phyloP scores from a whole-genome alignment of 148 eudicot genomes.

The Rhododendron ferrugineum region DNA sequence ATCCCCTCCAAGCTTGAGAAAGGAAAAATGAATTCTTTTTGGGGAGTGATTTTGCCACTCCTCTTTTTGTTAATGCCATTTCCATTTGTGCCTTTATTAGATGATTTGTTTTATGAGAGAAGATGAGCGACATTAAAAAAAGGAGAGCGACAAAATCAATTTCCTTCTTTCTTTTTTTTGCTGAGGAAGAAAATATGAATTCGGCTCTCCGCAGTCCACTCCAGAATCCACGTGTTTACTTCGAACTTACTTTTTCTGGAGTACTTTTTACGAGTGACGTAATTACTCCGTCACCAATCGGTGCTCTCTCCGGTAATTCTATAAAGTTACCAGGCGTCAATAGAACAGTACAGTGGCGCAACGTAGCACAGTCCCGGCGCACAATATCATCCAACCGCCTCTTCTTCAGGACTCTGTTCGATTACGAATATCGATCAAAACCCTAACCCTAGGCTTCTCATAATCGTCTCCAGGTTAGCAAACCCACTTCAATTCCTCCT shows the following conservation, averaged over 20 bases:
- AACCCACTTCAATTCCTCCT: not conserved
- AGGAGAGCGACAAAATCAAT: no score
- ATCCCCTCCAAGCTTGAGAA: no score
- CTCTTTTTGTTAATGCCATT: no score
- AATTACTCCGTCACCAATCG: not conserved
- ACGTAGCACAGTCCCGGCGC: not conserved
- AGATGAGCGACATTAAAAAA: no score
- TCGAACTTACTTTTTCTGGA: not conserved
- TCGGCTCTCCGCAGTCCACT: no score
- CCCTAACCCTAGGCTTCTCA: slow-evolving; percentile 1
- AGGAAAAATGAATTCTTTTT: no score
- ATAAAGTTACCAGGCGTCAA: no score
- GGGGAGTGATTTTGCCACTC: no score
- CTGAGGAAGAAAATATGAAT: no score
- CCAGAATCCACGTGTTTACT: not conserved
- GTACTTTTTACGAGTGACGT: not conserved
- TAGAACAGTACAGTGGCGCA: not conserved
- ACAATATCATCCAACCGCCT: not conserved
- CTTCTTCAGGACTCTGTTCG: not conserved
- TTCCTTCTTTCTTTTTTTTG: no score
- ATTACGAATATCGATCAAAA: not conserved
- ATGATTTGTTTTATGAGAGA: no score
- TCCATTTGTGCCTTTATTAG: no score
- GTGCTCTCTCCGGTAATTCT: not conserved
- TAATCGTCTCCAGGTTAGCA: not conserved